Conservation (phyloP, 192 early-diverging fungal genomes). For the Phlyctochytrium arcticum region DNA sequence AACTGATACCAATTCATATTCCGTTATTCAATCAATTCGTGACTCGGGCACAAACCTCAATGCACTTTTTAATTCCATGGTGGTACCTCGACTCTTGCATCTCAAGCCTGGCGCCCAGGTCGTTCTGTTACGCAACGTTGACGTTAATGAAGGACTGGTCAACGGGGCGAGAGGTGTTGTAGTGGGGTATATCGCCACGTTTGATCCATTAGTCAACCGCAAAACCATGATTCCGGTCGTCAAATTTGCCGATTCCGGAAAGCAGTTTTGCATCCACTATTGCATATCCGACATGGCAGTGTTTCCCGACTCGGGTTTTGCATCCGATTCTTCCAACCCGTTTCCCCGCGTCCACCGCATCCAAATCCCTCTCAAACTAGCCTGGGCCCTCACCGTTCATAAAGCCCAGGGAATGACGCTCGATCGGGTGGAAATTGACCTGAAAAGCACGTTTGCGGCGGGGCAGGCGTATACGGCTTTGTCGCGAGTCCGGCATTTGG, state of each 20-base stretch:
- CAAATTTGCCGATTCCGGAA: conserved; percentile 9
- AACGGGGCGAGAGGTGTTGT: conserved; percentile 44
- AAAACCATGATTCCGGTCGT: conserved; percentile 33
- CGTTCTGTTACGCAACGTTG: conserved; percentile 37
- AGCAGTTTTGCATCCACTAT: neutral
- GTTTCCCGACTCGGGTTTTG: neutral
- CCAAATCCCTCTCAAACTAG: conserved; percentile 45
- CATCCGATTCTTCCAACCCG: too few relatives aligned
- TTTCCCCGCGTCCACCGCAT: conserved; percentile 13
- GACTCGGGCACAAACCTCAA: neutral
- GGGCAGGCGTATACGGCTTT: conserved; percentile 52
- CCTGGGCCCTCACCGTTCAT: conserved; percentile 51
- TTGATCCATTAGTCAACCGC: conserved; percentile 8
- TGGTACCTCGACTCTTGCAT: conserved; percentile 1
- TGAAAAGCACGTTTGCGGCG: conserved; percentile 35
- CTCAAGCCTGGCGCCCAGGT: conserved; percentile 46
- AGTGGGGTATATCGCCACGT: conserved; percentile 24
- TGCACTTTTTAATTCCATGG: neutral
- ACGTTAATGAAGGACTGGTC: conserved; percentile 28
- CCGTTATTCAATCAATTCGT: too few relatives aligned
- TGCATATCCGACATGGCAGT: neutral
- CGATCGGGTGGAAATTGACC: conserved; percentile 41
- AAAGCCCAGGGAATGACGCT: conserved; percentile 50
- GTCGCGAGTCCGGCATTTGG: conserved; percentile 33
- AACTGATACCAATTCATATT: too few relatives aligned